These are phyloP conservation scores for Magnaporthiopsis incrustans DNA, from an alignment of 2,329 filamentous ascomycete species.

Conservation along the genomic window DNA sequence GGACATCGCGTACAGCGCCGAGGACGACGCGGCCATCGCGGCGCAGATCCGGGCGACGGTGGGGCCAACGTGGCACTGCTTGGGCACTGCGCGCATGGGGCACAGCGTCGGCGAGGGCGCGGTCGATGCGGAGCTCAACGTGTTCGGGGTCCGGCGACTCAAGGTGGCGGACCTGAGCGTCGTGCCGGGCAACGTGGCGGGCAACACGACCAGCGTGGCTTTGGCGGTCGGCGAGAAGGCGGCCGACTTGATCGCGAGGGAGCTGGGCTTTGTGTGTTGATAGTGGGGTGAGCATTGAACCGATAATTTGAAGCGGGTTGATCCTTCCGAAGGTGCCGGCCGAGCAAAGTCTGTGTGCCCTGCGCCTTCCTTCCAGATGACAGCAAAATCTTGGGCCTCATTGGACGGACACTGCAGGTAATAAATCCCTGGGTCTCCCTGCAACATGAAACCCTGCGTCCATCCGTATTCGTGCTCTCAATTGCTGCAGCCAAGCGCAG, in stretches of 20 bases:
- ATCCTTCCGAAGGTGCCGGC: not conserved
- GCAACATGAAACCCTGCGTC: not conserved
- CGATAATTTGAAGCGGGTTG: not conserved
- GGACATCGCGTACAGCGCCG: conserved; percentile 29
- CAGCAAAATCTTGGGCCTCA: not conserved
- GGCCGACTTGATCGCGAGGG: conserved; percentile 27
- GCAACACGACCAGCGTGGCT: conserved; percentile 42
- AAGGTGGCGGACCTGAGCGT: conserved; percentile 30
- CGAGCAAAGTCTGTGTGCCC: not conserved
- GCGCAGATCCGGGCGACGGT: conserved; percentile 29
- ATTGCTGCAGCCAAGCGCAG: too few relatives aligned
- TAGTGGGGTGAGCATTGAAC: too few relatives aligned
- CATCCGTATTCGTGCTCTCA: not conserved
- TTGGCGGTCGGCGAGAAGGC: conserved; percentile 40
- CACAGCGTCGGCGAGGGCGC: conserved; percentile 25
- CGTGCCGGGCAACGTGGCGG: conserved; percentile 26
- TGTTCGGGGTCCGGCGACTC: conserved; percentile 31
- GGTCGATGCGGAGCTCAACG: conserved; percentile 31
- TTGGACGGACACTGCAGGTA: not conserved
- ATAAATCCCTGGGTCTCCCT: too few relatives aligned
- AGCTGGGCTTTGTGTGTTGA: not conserved
- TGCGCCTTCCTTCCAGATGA: not conserved
- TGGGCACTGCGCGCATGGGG: conserved; percentile 34
- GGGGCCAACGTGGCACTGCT: conserved; percentile 33
- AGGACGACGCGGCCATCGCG: conserved; percentile 38